phyloP scores from a whole-genome alignment of 371 early-diverging fungal genomes.

The Syncephalastrum contaminatum region DNA sequence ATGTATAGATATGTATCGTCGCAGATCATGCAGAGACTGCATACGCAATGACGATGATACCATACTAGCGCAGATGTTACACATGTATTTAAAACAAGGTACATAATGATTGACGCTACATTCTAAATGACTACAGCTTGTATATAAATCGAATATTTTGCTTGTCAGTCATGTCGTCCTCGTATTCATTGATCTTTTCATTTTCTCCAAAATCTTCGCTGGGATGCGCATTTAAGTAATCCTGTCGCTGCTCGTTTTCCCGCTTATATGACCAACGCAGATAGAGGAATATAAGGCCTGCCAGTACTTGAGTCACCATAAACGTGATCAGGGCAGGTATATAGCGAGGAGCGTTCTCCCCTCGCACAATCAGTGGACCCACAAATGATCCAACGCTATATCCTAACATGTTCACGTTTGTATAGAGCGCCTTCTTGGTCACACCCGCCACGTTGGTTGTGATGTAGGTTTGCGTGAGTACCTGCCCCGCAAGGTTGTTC shows the following conservation, averaged over 20 bases:
- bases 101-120: no score
- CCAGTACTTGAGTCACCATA: no score
- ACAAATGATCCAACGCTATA: slow-evolving; percentile 28
- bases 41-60: no score
- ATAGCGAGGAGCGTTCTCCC: slow-evolving; percentile 5
- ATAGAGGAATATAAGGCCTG: no score
- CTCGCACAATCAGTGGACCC: slow-evolving; percentile 30
- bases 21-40: no score
- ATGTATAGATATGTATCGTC: no score
- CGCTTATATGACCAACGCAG: neutral
- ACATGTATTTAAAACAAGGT: no score
- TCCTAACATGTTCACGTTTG: slow-evolving; percentile 18
- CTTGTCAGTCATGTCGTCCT: slow-evolving; percentile 13
- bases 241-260: slow-evolving; percentile 8
- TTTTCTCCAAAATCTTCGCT: slow-evolving; percentile 6
- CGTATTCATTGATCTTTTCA: slow-evolving; percentile 9
- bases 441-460: slow-evolving; percentile 30
- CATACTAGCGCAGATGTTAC: no score
- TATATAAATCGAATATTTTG: slow-evolving; percentile 16
- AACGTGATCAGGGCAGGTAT: no score
- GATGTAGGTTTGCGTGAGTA: slow-evolving; percentile 12
- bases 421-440: slow-evolving; percentile 31
- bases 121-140: neutral
- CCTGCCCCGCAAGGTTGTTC: neutral
- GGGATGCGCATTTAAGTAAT: slow-evolving; percentile 7